Conservation (phyloP, 768 basidiomycete species). For the Filobasidium wieringae region DNA sequence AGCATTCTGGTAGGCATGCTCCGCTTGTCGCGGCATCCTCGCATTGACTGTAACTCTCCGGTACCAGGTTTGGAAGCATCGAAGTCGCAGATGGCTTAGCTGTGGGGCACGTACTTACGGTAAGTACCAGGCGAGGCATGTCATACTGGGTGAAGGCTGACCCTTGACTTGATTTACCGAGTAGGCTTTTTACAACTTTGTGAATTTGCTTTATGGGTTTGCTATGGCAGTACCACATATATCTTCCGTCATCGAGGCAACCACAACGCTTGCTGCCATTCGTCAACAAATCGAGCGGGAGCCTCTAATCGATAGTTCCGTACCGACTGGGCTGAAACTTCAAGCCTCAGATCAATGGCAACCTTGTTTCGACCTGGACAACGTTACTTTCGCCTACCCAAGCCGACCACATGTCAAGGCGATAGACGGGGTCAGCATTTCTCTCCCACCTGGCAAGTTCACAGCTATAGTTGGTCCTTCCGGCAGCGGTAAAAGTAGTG, state of each 20-base stretch:
- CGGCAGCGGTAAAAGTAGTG: slow-evolving; percentile 33
- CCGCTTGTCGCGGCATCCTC: too few relatives aligned
- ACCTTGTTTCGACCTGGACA: slow-evolving; percentile 26
- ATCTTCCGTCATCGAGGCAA: slow-evolving; percentile 20
- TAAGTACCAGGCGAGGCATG: slow-evolving; percentile 1
- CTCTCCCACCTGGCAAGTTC: slow-evolving; percentile 26
- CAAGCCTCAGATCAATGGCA: slow-evolving; percentile 1
- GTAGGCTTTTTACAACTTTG: slow-evolving; percentile 20
- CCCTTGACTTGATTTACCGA: neutral
- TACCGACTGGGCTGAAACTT: slow-evolving; percentile 16
- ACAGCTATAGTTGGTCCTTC: slow-evolving; percentile 35
- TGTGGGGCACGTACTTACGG: slow-evolving; percentile 24
- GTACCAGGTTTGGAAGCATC: slow-evolving; percentile 29
- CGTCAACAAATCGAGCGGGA: slow-evolving; percentile 28
- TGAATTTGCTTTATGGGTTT: slow-evolving; percentile 6
- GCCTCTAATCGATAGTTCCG: slow-evolving; percentile 29
- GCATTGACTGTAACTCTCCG: too few relatives aligned
- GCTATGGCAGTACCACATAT: slow-evolving; percentile 28
- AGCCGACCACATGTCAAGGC: slow-evolving; percentile 23
- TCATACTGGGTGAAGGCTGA: neutral
- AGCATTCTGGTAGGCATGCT: slow-evolving; percentile 26
- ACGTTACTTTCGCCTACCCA: slow-evolving; percentile 35
- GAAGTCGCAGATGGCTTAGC: slow-evolving; percentile 18
- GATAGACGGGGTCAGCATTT: slow-evolving; percentile 23
- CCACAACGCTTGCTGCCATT: slow-evolving; percentile 20